These are phyloP conservation scores for Tuber umbilicatum DNA, from an alignment of 495 filamentous ascomycete species.

Conservation along the genomic window DNA sequence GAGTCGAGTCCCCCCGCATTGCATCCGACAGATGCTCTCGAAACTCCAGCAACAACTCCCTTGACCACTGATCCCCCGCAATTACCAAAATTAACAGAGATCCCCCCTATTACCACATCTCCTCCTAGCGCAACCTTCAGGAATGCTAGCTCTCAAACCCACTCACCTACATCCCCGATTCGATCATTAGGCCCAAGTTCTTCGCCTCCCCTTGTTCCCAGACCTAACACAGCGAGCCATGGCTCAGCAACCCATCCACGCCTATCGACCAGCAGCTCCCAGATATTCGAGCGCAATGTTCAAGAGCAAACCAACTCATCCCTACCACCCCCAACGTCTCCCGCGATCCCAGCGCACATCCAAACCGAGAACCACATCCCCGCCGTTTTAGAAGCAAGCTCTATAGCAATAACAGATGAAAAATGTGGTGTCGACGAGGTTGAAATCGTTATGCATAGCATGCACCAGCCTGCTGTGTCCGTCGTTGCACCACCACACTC, in stretches of 20 bases:
- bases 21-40: conserved; percentile 24
- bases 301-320: conserved; percentile 56
- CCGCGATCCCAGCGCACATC: conserved; percentile 80
- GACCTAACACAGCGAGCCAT: conserved; percentile 43
- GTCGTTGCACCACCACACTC: conserved; percentile 19
- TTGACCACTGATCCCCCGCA: conserved; percentile 36
- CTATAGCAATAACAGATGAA: conserved; percentile 77
- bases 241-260: conserved; percentile 13
- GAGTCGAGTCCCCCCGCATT: conserved; percentile 42
- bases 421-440: conserved; percentile 70
- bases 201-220: conserved; percentile 48
- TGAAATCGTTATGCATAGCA: conserved; percentile 76
- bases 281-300: conserved; percentile 91
- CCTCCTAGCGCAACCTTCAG: conserved; percentile 22
- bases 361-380: conserved; percentile 89
- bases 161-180: conserved; percentile 46
- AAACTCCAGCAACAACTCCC: conserved; percentile 24
- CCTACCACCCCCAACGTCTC: conserved; percentile 56
- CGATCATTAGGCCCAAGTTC: conserved; percentile 47
- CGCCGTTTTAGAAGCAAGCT: conserved; percentile 79
- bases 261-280: conserved; percentile 49
- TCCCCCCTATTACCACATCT: conserved; percentile 43
- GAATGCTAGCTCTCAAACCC: conserved; percentile 21
- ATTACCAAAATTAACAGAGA: conserved; percentile 38
- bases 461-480: conserved; percentile 67